A percentile compares a stretch with the other conserved stretches of the same genome.
phyloP scores from a whole-genome alignment of 768 basidiomycete genomes.

The Ramaria sp. region DNA sequence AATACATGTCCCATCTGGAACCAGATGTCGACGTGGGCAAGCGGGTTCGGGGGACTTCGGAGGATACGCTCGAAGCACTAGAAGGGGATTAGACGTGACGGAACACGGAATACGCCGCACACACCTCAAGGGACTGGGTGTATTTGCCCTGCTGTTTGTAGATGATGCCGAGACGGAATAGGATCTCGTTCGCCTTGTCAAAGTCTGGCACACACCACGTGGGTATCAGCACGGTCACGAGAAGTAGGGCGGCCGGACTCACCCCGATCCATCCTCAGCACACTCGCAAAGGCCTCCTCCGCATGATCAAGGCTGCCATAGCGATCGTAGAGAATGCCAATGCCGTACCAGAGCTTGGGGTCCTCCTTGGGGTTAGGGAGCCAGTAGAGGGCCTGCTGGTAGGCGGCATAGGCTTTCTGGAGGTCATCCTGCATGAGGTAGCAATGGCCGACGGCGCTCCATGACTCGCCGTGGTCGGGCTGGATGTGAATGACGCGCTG shows the following conservation, averaged over 20 bases:
- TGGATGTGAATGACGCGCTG: constrained; percentile 83
- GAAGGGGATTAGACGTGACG: neutral
- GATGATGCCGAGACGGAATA: constrained; percentile 96
- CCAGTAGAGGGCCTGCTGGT: constrained; percentile 95
- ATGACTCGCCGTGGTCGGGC: constrained; percentile 97
- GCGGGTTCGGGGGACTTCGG: constrained; percentile 87
- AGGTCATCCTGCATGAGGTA: constrained; percentile 99
- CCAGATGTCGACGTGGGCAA: constrained; percentile 97
- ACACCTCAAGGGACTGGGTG: constrained; percentile 58
- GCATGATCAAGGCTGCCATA: constrained; percentile 98
- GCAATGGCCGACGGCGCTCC: constrained; percentile 96
- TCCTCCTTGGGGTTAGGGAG: constrained; percentile 97
- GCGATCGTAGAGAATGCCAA: constrained; percentile 96
- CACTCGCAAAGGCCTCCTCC: constrained; percentile 95
- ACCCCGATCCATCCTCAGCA: constrained; percentile 97
- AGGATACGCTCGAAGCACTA: constrained; percentile 93
- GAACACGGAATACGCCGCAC: constrained; percentile 8
- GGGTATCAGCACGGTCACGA: neutral
- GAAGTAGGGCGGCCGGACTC: constrained; percentile 23
- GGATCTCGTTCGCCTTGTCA: constrained; percentile 97
- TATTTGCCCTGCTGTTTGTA: constrained; percentile 99
- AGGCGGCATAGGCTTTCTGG: constrained; percentile 96
- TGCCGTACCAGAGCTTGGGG: constrained; percentile 98
- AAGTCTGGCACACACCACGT: constrained; percentile 61
- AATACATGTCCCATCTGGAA: constrained; percentile 99